Conservation (phyloP, 2,329 filamentous ascomycete species). For the Fusarium kyushuense region DNA sequence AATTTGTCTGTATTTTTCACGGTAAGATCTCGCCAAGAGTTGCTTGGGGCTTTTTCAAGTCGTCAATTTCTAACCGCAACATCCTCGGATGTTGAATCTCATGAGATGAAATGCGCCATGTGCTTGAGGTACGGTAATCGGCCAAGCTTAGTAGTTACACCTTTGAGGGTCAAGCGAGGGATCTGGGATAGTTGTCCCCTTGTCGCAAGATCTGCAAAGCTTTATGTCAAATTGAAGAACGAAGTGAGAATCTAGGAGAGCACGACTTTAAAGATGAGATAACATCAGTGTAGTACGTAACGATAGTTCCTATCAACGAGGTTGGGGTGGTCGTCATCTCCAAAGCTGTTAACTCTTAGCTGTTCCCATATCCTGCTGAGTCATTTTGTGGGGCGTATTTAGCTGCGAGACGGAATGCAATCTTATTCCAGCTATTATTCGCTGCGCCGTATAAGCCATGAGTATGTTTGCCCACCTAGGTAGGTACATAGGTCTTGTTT, state of each 20-base stretch:
- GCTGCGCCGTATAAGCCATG: background rate
- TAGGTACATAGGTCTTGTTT: background rate
- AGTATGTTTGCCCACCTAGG: too few species aligned
- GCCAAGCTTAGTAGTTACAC: background rate
- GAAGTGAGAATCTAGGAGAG: background rate
- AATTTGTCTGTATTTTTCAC: conserved; percentile 6
- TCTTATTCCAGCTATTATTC: background rate
- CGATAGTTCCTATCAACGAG: background rate
- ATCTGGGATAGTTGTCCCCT: conserved; percentile 13
- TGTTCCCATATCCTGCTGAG: conserved; percentile 19
- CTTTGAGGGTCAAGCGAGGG: conserved; percentile 6
- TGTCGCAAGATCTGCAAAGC: conserved; percentile 14
- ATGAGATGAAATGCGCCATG: background rate
- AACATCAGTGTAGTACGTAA: background rate
- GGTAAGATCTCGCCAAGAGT: conserved; percentile 14
- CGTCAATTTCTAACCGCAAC: conserved; percentile 7
- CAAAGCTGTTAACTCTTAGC: conserved; percentile 2
- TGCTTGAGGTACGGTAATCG: conserved; percentile 2
- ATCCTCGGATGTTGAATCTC: conserved; percentile 10
- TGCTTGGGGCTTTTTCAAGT: background rate
- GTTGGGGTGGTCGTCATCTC: conserved; percentile 14
- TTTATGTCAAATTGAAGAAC: background rate
- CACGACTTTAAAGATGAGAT: background rate
- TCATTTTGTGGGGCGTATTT: conserved; percentile 17
- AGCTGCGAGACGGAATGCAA: background rate